Evolutionary conservation across 1,139 yeast genomes (phyloP).

Genomic region (Geotrichum europaeum): DNA sequence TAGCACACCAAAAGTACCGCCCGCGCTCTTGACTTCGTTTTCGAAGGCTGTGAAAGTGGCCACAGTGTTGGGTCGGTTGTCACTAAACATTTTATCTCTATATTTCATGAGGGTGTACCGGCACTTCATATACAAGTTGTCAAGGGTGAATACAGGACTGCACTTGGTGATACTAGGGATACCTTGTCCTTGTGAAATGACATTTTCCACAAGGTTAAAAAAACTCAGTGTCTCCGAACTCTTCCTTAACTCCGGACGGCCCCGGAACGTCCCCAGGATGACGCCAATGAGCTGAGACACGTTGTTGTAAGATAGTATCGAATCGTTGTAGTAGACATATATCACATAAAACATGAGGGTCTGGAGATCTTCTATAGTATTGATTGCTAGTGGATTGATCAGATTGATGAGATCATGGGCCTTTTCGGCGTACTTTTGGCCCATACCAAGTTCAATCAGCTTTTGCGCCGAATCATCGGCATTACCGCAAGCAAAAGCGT

Average conservation of each 20-base stretch:
- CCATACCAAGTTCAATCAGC: background rate
- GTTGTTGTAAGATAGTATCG: background rate
- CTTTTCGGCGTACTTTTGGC: background rate
- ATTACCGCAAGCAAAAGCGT: background rate
- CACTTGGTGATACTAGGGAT: background rate
- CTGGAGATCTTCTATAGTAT: background rate
- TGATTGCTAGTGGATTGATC: slow-evolving; percentile 1
- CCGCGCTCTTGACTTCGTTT: slow-evolving; percentile 7
- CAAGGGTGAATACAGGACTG: background rate
- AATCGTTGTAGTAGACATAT: background rate
- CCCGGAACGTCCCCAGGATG: slow-evolving; percentile 1
- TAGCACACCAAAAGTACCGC: slow-evolving; percentile 5
- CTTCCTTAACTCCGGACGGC: background rate
- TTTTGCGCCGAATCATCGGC: background rate
- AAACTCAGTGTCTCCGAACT: background rate
- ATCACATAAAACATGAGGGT: background rate
- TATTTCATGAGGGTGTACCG: slow-evolving; percentile 2
- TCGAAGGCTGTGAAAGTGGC: background rate
- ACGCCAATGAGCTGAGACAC: slow-evolving; percentile 4
- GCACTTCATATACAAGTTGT: slow-evolving; percentile 9
- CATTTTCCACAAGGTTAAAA: slow-evolving; percentile 5
- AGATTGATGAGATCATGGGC: background rate
- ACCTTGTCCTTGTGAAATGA: slow-evolving; percentile 1
- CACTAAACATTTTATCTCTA: background rate
- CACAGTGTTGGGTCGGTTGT: background rate